Base-by-base conservation (phyloP, 1,284 basidiomycete genomes). In the Caloboletus inedulis region DNA sequence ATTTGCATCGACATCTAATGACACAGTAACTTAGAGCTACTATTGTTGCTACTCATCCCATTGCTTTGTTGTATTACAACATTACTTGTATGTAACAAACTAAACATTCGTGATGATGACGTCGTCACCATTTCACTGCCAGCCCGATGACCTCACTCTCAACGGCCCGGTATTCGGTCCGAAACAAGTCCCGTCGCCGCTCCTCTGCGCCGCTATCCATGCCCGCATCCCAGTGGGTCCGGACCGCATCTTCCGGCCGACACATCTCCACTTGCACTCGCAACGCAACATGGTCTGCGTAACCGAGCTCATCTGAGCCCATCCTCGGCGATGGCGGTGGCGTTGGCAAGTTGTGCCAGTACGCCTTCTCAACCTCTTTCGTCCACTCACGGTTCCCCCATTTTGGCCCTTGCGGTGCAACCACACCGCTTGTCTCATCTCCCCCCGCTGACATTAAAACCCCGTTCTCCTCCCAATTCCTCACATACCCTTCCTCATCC, bases 121-220 rank as follows among this genome's bases (percentile, higher is more conserved):
- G 53, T 55, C 23, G 54, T 74, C 74, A 94, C 91, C 92, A 94
- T 62, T 87, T 85, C 8, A 94, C 92, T 12, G 88, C 86, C 45
- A 93, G 74, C 13, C 87, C 86, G 39, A 89, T 72, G 36, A 94
- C 85, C 66, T 96, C 91, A 69, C 86, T 91, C 71, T 92, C 90
- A 0, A 98, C 92, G 21, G 89, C 90, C 52, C 84, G 79, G 69
- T 94, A 98, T 63, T 83, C 74, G 6, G 94, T 96, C 65, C 91
- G 77, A 63, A 97, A 82, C n/a, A 84, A 66, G 42, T 69, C 66
- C 59, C 68, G 71, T 52, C 83, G 63, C 47, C 65, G 69, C 33
- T 51, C 64, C 57, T 76, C 75, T 6, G 74, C 73, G 5, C 64
- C 65, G 7, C 63, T 72, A 52, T 77, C 72, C 64, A 78, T 73